Percentiles rank a stretch among this genome's conserved stretches.
These are phyloP conservation scores for Botrytis fragariae DNA, from an alignment of 2,329 filamentous ascomycete genomes.

Conservation along the genomic window DNA sequence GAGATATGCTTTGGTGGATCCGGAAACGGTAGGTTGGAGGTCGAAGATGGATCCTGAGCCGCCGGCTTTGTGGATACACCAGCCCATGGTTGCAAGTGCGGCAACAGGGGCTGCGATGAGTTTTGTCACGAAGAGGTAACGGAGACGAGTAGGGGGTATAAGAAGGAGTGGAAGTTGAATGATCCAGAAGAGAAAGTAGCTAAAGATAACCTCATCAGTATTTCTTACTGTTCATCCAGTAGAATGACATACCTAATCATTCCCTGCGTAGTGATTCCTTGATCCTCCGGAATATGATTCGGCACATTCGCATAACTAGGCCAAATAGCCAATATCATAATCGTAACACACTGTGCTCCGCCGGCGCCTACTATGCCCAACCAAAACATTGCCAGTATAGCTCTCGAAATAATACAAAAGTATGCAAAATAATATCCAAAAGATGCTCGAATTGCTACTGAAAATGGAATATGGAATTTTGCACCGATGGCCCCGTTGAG, in stretches of 20 bases:
- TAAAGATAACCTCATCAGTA: background rate
- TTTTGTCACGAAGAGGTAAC: conserved; percentile 53
- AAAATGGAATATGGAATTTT: conserved; percentile 49
- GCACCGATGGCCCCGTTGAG: conserved; percentile 48
- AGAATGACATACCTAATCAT: conserved; percentile 44
- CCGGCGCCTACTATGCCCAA: conserved; percentile 66
- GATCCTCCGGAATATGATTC: conserved; percentile 43
- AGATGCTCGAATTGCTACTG: conserved; percentile 45
- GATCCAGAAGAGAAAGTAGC: conserved; percentile 50
- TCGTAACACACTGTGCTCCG: conserved; percentile 51
- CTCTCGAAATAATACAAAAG: conserved; percentile 43
- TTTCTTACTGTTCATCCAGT: conserved; percentile 24
- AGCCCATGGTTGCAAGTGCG: conserved; percentile 61
- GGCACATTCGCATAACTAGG: conserved; percentile 48
- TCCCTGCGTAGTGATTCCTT: conserved; percentile 54
- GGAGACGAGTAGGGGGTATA: conserved; percentile 49
- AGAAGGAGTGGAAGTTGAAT: conserved; percentile 45
- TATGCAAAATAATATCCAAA: conserved; percentile 49
- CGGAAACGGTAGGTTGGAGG: conserved; percentile 29
- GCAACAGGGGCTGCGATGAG: conserved; percentile 53
- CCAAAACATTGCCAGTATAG: conserved; percentile 52
- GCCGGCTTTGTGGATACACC: conserved; percentile 57
- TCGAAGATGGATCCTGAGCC: conserved; percentile 39
- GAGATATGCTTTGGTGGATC: conserved; percentile 34
- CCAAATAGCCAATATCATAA: conserved; percentile 50